Conservation (phyloP, 768 basidiomycete genomes). For the Rubroboletus pulcherrimus region DNA sequence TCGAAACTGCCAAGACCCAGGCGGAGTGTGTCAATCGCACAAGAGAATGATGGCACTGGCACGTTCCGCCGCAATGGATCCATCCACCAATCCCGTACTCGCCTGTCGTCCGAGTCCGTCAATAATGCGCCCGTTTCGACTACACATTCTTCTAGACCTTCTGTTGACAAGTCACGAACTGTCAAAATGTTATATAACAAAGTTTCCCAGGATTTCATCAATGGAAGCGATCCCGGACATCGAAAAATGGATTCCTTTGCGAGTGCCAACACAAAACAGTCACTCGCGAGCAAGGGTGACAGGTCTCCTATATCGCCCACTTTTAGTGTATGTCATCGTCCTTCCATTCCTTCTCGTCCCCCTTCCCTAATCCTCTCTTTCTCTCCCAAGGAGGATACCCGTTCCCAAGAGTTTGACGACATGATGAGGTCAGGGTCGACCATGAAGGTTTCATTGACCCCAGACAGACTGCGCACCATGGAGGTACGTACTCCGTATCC, state of each 20-base stretch:
- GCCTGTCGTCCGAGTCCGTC: slow-evolving; percentile 41
- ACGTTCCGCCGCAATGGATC: slow-evolving; percentile 23
- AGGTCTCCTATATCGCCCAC: slow-evolving; percentile 34
- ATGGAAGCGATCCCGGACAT: slow-evolving; percentile 47
- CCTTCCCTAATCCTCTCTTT: neutral
- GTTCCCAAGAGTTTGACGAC: slow-evolving; percentile 84
- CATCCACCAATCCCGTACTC: slow-evolving; percentile 24
- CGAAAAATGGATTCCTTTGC: slow-evolving; percentile 52
- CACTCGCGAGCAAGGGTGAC: slow-evolving; percentile 30
- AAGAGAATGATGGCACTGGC: slow-evolving; percentile 44
- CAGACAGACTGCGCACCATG: slow-evolving; percentile 89
- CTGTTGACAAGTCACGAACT: slow-evolving; percentile 59
- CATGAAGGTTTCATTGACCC: slow-evolving; percentile 94
- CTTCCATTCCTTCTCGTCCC: neutral
- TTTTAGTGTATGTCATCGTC: slow-evolving; percentile 28
- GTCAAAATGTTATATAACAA: slow-evolving; percentile 55
- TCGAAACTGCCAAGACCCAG: slow-evolving; percentile 55
- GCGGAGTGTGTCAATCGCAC: slow-evolving; percentile 68
- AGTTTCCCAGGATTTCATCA: slow-evolving; percentile 37
- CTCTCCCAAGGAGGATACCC: slow-evolving; percentile 47
- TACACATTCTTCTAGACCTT: slow-evolving; percentile 43
- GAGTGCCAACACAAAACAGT: slow-evolving; percentile 47
- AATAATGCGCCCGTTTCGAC: slow-evolving; percentile 19
- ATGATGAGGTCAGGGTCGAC: slow-evolving; percentile 86
- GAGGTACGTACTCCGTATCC: slow-evolving; percentile 58